Evolutionary conservation across 202 grass and related monocot species (phyloP), one percentile per base, ranked within the genome.

Genomic region (Setaria viridis): DNA sequence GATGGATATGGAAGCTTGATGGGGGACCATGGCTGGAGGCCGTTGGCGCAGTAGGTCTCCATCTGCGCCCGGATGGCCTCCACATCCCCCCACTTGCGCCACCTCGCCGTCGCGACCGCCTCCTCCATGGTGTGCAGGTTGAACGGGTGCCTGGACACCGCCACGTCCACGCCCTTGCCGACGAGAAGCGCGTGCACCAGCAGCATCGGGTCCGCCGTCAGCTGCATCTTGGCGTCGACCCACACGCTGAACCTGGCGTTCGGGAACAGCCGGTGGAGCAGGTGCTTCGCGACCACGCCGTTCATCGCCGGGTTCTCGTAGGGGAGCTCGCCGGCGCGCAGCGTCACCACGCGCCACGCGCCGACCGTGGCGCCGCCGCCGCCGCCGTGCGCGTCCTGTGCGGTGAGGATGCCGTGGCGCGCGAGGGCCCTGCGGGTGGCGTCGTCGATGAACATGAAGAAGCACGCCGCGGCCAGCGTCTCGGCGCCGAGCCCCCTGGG

Each of bases 391-490:
- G 56, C 37, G 45, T 2, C 30, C 19, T 80, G 6, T 1, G 63
- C 21, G 3, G 30, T 19, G 0, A 96, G 72, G 80, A 99, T 83
- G 42, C 84, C 77, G 68, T 94, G 91, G 21, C 50, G 34, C 1
- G 56, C 45, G 74, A 99, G 89, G 69, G 32, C 86, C 13, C 62
- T 30, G 55, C 59, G 85, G 13, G 94, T 96, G 1, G 54, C 35
- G 51, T 87, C 77, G 58, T 99, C 97, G 34, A 99, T 37, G 90
- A 99, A 96, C 87, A 99, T 85, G 94, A 96, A 99, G 88, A 94
- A 96, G 84, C 97, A 99, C 10, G 83, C 85, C 2, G 73, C 55
- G 10, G 66, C 33, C 14, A 96, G 55, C 20, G 93, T 99, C 51
- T 80, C 77, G 70, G 87, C 34, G 0, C 86, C 92, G 10, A 96